Evolutionary conservation across 2,329 filamentous ascomycete species (phyloP).

Genomic region (Xylariomycetidae sp.): DNA sequence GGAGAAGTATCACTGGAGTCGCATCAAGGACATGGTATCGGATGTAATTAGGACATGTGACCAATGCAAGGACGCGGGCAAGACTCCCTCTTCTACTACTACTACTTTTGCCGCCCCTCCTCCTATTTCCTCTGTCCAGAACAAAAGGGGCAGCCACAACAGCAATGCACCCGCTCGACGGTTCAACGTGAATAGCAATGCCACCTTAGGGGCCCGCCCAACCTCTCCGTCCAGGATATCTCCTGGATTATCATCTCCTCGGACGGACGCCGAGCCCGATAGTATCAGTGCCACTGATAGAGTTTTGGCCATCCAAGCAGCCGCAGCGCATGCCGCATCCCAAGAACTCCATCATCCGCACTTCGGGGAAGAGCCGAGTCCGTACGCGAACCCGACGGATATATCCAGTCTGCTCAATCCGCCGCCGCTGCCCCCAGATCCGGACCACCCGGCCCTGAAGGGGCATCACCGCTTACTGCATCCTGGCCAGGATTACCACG

Average conservation of each 20-base stretch:
- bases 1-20: constrained; percentile 93
- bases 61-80: constrained; percentile 79
- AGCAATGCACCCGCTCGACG: constrained; percentile 10
- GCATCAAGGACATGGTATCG: constrained; percentile 96
- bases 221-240: constrained; percentile 12
- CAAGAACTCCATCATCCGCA: constrained; percentile 1
- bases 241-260: constrained; percentile 3
- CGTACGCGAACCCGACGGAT: constrained; percentile 45
- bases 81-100: constrained; percentile 35
- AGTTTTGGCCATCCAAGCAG: constrained; percentile 17
- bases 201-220: constrained; percentile 14
- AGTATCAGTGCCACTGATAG: constrained; percentile 17
- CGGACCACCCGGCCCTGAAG: constrained; percentile 19
- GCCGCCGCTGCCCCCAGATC: constrained; percentile 15
- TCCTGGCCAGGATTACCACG: constrained; percentile 24
- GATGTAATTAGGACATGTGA: constrained; percentile 88
- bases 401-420: constrained; percentile 41
- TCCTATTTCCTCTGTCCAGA: constrained; percentile 9
- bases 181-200: constrained; percentile 8
- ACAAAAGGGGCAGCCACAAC: constrained; percentile 13
- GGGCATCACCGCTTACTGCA: constrained; percentile 18
- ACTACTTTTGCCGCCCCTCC: too few species aligned
- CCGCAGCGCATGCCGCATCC: constrained; percentile 12
- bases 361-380: constrained; percentile 25
- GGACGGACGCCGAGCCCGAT: constrained; percentile 10